These are phyloP conservation scores for Pittosporum tobira DNA, from an alignment of 129 eudicot species.

Conservation along the genomic window DNA sequence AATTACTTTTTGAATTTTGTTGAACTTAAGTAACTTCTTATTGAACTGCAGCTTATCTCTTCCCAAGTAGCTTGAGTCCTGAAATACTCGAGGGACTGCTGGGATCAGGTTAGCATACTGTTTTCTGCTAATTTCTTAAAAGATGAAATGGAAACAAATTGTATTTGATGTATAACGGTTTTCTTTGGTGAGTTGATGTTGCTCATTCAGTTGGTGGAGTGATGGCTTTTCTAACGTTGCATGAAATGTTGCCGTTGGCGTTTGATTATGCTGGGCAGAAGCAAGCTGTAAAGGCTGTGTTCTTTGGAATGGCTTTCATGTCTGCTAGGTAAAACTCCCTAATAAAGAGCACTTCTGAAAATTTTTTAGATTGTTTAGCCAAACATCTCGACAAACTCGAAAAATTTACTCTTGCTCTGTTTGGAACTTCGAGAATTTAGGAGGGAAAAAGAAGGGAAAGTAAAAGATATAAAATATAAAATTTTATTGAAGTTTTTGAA, in stretches of 20 bases:
- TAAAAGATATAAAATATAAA: too few species aligned
- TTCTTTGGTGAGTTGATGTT: neutral
- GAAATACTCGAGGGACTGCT: slow-evolving; percentile 94
- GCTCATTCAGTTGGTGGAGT: slow-evolving; percentile 82
- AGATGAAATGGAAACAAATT: neutral
- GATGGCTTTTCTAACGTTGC: slow-evolving; percentile 94
- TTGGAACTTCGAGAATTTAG: too few species aligned
- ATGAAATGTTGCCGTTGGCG: slow-evolving; percentile 95
- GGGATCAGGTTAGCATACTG: slow-evolving; percentile 53
- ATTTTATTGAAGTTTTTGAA: too few species aligned
- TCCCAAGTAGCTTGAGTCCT: slow-evolving; percentile 81
- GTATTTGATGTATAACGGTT: neutral
- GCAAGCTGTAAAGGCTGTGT: slow-evolving; percentile 95
- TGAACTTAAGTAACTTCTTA: neutral
- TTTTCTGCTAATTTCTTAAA: neutral
- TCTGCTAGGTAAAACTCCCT: slow-evolving; percentile 70
- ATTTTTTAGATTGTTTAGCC: too few species aligned
- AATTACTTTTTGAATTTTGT: neutral
- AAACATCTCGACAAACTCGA: too few species aligned
- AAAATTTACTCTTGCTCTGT: too few species aligned
- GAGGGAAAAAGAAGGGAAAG: too few species aligned
- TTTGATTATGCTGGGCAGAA: slow-evolving; percentile 98
- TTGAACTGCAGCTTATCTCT: slow-evolving; percentile 73
- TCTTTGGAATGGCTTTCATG: slow-evolving; percentile 97
- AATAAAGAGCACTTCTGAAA: too few species aligned